Evolutionary conservation across 345 rosid genomes (phyloP).

Genomic region (Lumnitzera littorea): DNA sequence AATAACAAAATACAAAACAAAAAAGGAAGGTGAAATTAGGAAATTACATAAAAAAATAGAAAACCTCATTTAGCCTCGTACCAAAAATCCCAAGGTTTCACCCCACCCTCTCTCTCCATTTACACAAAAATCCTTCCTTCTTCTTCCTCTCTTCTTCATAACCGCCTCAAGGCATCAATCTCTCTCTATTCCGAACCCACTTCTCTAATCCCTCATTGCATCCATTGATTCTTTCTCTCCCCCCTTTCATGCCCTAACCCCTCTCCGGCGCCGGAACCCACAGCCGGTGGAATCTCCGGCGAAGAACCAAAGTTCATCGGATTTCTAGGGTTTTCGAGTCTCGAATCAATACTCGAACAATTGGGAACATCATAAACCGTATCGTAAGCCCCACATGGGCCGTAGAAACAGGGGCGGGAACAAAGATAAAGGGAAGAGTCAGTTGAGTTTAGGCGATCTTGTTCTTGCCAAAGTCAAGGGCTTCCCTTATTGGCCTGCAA

Average conservation of each 20-base stretch:
- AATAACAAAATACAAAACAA: too few species aligned
- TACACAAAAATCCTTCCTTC: too few species aligned
- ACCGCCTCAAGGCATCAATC: conserved; percentile 8
- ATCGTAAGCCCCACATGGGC: conserved; percentile 51
- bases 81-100: too few species aligned
- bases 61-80: too few species aligned
- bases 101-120: too few species aligned
- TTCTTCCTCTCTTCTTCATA: conserved; percentile 4
- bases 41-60: too few species aligned
- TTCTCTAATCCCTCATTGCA: conserved; percentile 1
- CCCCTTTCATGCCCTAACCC: conserved; percentile 12
- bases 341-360: neutral
- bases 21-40: too few species aligned
- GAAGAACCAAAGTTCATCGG: conserved; percentile 1
- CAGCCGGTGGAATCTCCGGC: conserved; percentile 17
- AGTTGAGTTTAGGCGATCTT: conserved; percentile 85
- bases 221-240: conserved; percentile 6
- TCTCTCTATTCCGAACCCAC: neutral
- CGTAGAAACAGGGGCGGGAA: conserved; percentile 63
- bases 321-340: conserved; percentile 6
- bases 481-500: conserved; percentile 95
- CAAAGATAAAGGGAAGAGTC: conserved; percentile 44
- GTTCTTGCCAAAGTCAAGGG: conserved; percentile 99
- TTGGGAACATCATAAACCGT: neutral
- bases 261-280: conserved; percentile 18